Percentiles rank a stretch among this genome's conserved stretches.
Conservation (phyloP, 768 basidiomycete species). For the Lactifluus echinatus region DNA sequence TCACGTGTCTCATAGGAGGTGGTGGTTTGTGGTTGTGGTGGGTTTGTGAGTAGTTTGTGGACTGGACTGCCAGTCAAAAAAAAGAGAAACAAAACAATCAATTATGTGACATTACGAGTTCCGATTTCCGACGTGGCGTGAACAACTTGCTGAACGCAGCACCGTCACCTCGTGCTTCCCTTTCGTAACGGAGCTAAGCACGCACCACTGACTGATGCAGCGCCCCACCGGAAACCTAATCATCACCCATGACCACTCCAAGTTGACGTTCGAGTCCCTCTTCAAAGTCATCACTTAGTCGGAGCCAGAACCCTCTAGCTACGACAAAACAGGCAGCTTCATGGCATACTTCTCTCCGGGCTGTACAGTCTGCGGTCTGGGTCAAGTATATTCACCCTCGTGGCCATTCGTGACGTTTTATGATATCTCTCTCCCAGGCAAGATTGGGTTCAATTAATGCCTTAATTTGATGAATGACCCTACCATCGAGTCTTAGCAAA, state of each 20-base stretch:
- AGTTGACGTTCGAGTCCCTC: neutral
- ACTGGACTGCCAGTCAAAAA: no score
- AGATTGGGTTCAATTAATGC: constrained; percentile 10
- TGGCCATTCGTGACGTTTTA: constrained; percentile 2
- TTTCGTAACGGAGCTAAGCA: constrained; percentile 4
- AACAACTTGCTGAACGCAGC: neutral
- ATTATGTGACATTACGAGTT: neutral
- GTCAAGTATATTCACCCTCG: neutral
- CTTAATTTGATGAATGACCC: neutral
- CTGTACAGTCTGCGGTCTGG: neutral
- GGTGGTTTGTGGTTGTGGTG: neutral
- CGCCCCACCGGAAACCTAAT: constrained; percentile 5
- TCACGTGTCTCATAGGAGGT: constrained; percentile 14
- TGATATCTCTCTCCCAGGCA: neutral
- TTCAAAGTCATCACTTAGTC: neutral
- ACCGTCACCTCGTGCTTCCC: constrained; percentile 9
- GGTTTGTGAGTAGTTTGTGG: neutral
- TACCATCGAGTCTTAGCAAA: neutral
- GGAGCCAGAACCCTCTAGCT: neutral
- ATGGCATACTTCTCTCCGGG: neutral
- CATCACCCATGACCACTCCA: neutral
- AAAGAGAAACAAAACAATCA: neutral
- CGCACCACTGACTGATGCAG: neutral
- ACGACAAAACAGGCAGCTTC: neutral
- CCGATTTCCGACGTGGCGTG: constrained; percentile 1